Evolutionary conservation across 768 basidiomycete species (phyloP).

Genomic region (Sistotremastrum suecicum): DNA sequence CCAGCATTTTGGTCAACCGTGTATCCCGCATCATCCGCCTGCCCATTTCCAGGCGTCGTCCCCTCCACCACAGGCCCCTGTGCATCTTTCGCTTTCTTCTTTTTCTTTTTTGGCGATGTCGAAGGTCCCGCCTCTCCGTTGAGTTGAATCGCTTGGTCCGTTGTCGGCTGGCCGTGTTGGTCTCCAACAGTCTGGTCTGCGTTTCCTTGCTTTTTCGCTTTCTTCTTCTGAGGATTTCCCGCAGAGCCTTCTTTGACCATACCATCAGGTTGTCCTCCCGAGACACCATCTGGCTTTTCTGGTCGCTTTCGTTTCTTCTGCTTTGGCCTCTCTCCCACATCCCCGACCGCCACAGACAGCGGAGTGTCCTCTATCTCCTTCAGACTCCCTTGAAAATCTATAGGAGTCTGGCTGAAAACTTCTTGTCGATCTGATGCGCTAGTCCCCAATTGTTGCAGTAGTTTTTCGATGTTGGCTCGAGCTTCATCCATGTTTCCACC

Average conservation of each 20-base stretch:
- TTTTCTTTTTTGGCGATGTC: slow-evolving; percentile 4
- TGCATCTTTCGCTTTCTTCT: slow-evolving; percentile 13
- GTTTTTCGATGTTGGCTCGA: slow-evolving; percentile 44
- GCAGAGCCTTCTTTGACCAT: slow-evolving; percentile 4
- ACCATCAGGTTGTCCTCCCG: neutral
- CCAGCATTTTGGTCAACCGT: neutral
- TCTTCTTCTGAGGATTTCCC: slow-evolving; percentile 8
- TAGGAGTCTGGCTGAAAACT: no score
- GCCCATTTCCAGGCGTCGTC: neutral
- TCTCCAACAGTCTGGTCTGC: neutral
- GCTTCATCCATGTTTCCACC: slow-evolving; percentile 20
- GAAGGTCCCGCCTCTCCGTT: neutral
- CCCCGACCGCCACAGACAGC: no score
- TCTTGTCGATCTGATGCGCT: slow-evolving; percentile 2
- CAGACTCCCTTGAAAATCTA: slow-evolving; percentile 1
- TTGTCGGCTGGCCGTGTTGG: neutral
- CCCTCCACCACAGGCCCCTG: slow-evolving; percentile 10
- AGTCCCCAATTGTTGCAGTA: slow-evolving; percentile 33
- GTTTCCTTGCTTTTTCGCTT: slow-evolving; percentile 10
- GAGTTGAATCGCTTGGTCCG: neutral
- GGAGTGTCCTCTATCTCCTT: slow-evolving; percentile 9
- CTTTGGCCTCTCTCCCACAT: slow-evolving; percentile 1
- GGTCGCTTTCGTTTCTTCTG: neutral
- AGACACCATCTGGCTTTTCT: slow-evolving; percentile 1
- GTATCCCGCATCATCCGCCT: neutral